Evolutionary conservation across 139 green algal species (phyloP).

Genomic region (Dunaliella sp.): DNA sequence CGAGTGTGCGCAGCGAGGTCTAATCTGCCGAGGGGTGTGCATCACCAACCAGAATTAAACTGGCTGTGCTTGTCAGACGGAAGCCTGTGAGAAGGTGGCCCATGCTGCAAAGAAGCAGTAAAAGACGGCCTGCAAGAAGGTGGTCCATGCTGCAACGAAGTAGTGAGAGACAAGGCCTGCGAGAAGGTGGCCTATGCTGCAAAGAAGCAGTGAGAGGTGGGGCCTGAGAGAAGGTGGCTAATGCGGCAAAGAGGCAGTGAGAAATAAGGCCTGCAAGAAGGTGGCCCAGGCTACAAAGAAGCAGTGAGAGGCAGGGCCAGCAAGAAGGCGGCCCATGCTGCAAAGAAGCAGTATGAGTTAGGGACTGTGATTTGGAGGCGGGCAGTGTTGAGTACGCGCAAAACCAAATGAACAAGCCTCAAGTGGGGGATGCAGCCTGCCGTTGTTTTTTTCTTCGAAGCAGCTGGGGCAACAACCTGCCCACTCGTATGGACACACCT

Average conservation of each 20-base stretch:
- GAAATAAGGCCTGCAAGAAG: not conserved
- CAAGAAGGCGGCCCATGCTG: not conserved
- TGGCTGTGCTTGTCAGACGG: no score
- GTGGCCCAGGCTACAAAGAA: not conserved
- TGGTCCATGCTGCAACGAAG: slow-evolving; percentile 14
- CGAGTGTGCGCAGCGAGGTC: no score
- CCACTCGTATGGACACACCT: no score
- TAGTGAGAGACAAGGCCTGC: not conserved
- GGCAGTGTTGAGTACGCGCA: no score
- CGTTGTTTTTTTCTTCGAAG: no score
- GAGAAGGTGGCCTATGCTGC: not conserved
- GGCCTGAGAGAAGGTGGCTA: not conserved
- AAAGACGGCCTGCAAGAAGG: no score
- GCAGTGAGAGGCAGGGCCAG: no score
- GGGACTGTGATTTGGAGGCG: not conserved
- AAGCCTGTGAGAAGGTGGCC: not conserved
- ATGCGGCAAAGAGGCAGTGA: not conserved
- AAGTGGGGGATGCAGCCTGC: no score
- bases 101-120: not conserved
- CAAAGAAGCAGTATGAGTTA: not conserved
- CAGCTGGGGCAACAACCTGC: no score
- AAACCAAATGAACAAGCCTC: no score
- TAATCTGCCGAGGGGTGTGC: no score
- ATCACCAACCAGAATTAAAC: no score
- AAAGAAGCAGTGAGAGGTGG: not conserved